These are phyloP conservation scores for Suillus americanus DNA, from an alignment of 768 basidiomycete genomes.

Conservation along the genomic window DNA sequence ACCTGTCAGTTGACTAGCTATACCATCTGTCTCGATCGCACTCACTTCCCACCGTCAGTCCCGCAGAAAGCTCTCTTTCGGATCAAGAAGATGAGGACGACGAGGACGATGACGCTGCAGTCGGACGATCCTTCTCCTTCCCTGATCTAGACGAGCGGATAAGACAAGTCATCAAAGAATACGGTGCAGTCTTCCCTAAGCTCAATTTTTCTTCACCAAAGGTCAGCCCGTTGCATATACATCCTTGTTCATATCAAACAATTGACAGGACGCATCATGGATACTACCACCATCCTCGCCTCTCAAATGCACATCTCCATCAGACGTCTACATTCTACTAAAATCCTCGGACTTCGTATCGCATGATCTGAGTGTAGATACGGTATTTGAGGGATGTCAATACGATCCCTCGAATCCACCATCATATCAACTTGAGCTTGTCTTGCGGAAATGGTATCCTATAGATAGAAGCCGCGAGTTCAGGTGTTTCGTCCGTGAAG, in stretches of 20 bases:
- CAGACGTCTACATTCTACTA: slow-evolving; percentile 88
- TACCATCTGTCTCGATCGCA: slow-evolving; percentile 34
- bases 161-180: slow-evolving; percentile 58
- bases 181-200: slow-evolving; percentile 91
- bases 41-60: slow-evolving; percentile 35
- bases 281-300: slow-evolving; percentile 82
- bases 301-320: slow-evolving; percentile 81
- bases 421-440: slow-evolving; percentile 72
- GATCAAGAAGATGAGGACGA: slow-evolving; percentile 50
- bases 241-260: neutral
- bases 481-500: slow-evolving; percentile 84
- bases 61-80: slow-evolving; percentile 54
- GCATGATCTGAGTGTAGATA: slow-evolving; percentile 65
- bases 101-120: slow-evolving; percentile 35
- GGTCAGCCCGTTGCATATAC: slow-evolving; percentile 39
- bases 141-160: slow-evolving; percentile 81
- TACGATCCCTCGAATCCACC: slow-evolving; percentile 11
- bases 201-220: slow-evolving; percentile 95
- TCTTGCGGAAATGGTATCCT: slow-evolving; percentile 88
- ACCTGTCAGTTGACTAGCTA: slow-evolving; percentile 49
- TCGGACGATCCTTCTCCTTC: slow-evolving; percentile 56
- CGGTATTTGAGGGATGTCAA: slow-evolving; percentile 68
- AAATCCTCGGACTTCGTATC: slow-evolving; percentile 91
- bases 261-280: slow-evolving; percentile 83
- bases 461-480: slow-evolving; percentile 84